Percentiles rank a stretch among this genome's conserved stretches.
Conservation (phyloP, 805 yeast species). For the Helenozyma baotianmanensis region DNA sequence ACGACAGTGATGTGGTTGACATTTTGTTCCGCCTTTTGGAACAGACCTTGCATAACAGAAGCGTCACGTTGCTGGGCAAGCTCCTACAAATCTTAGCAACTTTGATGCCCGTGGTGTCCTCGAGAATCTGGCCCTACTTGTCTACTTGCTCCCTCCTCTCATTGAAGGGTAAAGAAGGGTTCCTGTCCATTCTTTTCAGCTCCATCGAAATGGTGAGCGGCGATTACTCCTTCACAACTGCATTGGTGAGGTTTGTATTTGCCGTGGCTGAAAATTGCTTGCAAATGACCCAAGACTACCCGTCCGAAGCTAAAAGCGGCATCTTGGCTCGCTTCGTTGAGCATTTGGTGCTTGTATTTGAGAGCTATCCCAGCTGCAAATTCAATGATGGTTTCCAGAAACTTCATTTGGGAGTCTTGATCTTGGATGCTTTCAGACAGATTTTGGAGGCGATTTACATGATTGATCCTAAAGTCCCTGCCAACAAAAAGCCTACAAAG, state of each 20-base stretch:
- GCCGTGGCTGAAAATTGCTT: conserved; percentile 50
- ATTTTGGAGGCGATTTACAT: conserved; percentile 54
- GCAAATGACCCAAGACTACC: conserved; percentile 29
- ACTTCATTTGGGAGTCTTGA: conserved; percentile 53
- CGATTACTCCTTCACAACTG: conserved; percentile 57
- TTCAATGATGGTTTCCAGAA: conserved; percentile 54
- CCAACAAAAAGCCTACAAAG: conserved; percentile 35
- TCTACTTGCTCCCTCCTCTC: conserved; percentile 63
- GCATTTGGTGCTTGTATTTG: conserved; percentile 66
- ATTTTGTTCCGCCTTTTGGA: conserved; percentile 65
- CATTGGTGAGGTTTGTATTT: conserved; percentile 52
- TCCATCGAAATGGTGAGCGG: conserved; percentile 70
- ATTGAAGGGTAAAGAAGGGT: conserved; percentile 57
- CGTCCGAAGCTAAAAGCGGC: conserved; percentile 39
- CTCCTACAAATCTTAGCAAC: conserved; percentile 48
- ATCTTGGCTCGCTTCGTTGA: conserved; percentile 51
- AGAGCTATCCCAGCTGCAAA: conserved; percentile 68
- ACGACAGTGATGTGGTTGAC: conserved; percentile 57
- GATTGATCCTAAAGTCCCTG: conserved; percentile 38
- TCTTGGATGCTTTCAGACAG: conserved; percentile 51
- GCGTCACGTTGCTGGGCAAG: conserved; percentile 40
- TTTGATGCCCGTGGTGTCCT: conserved; percentile 47
- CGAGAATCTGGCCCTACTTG: conserved; percentile 76
- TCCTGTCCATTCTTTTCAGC: conserved; percentile 58
- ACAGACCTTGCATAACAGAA: conserved; percentile 55